Percentiles rank a stretch among this genome's conserved stretches.
Conservation (phyloP, 805 yeast species). For the Metschnikowia drakensbergensis region DNA sequence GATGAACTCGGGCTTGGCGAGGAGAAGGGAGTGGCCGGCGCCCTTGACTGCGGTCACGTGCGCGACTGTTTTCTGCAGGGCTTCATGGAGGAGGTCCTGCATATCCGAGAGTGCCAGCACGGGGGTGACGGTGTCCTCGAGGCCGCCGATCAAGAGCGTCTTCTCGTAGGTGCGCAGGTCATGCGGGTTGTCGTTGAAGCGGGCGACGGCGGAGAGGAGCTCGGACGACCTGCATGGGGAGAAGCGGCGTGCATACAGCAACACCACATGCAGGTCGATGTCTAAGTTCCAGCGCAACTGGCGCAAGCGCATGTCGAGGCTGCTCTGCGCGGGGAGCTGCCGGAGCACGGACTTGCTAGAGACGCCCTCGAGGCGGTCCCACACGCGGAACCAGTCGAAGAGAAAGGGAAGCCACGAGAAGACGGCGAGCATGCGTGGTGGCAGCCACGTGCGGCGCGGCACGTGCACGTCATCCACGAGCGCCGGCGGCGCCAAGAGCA, state of each 20-base stretch:
- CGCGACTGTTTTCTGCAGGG: conserved; percentile 26
- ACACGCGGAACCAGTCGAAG: conserved; percentile 52
- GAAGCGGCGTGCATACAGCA: conserved; percentile 52
- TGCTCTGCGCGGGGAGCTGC: conserved; percentile 37
- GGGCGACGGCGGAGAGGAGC: conserved; percentile 37
- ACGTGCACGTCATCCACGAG: conserved; percentile 4
- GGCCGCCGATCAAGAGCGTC: conserved; percentile 57
- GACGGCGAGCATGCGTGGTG: conserved; percentile 20
- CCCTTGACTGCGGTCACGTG: conserved; percentile 37
- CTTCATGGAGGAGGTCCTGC: conserved; percentile 22
- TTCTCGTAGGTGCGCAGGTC: conserved; percentile 36
- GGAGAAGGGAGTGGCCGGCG: conserved; percentile 64
- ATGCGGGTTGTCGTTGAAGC: conserved; percentile 31
- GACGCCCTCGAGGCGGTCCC: conserved; percentile 63
- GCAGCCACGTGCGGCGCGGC: conserved; percentile 4
- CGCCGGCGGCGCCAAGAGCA: conserved; percentile 49
- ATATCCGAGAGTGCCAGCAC: conserved; percentile 31
- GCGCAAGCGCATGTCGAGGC: conserved; percentile 42
- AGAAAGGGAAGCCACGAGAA: conserved; percentile 40
- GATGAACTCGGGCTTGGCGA: conserved; percentile 60
- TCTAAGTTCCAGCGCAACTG: conserved; percentile 74
- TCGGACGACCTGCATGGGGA: conserved; percentile 41
- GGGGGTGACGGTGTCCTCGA: conserved; percentile 55
- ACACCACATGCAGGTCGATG: conserved; percentile 49
- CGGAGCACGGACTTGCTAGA: conserved; percentile 56